A percentile compares a stretch with the other conserved stretches of the same genome.
Evolutionary conservation across 2,329 filamentous ascomycete genomes (phyloP).

Genomic region (Ambrosiella beaveri): DNA sequence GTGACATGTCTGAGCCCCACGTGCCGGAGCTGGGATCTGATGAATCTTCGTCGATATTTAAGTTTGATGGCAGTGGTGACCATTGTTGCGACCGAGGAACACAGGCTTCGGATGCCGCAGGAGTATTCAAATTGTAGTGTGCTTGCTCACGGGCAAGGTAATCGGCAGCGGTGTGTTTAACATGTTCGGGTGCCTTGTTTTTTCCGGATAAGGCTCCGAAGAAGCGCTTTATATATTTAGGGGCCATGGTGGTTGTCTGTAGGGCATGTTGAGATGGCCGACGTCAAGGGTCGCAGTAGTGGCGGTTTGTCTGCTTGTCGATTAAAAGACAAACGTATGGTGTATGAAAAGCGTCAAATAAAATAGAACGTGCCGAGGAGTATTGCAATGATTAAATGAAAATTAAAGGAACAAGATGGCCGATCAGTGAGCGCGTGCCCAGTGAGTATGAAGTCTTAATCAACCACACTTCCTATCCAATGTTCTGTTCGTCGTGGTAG

Average conservation of each 20-base stretch:
- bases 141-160: neutral
- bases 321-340: too few relatives aligned
- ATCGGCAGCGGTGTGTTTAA: neutral
- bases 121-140: neutral
- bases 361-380: too few relatives aligned
- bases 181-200: neutral
- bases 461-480: too few relatives aligned
- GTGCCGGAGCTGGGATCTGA: neutral
- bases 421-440: too few relatives aligned
- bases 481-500: too few relatives aligned
- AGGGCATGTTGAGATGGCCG: neutral
- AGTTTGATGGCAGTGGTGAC: neutral
- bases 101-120: neutral
- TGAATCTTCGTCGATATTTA: neutral
- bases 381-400: too few relatives aligned
- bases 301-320: neutral
- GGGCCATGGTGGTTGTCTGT: neutral
- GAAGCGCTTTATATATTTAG: slow-evolving; percentile 1
- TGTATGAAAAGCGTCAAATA: too few relatives aligned
- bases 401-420: too few relatives aligned
- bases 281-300: neutral
- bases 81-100: neutral
- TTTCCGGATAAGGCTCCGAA: neutral
- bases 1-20: neutral
- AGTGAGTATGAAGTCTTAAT: too few relatives aligned